Conservation (phyloP, 176 grass and related monocot species). For the Saccharum spontaneum region DNA sequence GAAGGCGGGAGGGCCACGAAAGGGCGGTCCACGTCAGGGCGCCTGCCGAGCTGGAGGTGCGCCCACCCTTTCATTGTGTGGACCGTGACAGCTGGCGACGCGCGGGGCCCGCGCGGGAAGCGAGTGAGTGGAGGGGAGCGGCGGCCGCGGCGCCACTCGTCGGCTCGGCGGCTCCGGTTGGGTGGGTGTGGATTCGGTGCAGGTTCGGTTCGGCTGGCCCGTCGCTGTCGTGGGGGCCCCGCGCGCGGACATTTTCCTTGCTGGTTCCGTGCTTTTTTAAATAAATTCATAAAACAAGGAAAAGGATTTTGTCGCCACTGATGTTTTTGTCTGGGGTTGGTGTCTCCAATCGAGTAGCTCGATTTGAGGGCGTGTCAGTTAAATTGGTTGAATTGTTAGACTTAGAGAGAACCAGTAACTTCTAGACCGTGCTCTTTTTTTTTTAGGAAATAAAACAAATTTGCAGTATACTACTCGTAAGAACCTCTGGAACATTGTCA, state of each 20-base stretch:
- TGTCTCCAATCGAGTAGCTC: not conserved
- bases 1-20: not conserved
- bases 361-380: not conserved
- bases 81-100: conserved; percentile 46
- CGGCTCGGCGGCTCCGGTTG: not conserved
- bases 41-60: conserved; percentile 50
- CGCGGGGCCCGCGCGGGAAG: not conserved
- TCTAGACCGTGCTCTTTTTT: not conserved
- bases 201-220: not conserved
- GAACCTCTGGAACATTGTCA: not conserved
- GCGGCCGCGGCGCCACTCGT: not conserved
- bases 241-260: not conserved
- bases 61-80: conserved; percentile 26
- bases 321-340: conserved; percentile 12
- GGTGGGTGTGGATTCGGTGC: not conserved
- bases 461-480: not conserved
- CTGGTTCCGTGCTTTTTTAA: not conserved
- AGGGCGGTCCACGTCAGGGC: conserved; percentile 47
- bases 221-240: conserved; percentile 23
- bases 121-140: not conserved
- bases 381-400: not conserved
- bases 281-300: not conserved
- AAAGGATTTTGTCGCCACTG: conserved; percentile 3
- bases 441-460: not conserved
- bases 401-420: not conserved